Base-by-base conservation (phyloP, 208 protist species). In the Acanthamoeba lenticulata region DNA sequence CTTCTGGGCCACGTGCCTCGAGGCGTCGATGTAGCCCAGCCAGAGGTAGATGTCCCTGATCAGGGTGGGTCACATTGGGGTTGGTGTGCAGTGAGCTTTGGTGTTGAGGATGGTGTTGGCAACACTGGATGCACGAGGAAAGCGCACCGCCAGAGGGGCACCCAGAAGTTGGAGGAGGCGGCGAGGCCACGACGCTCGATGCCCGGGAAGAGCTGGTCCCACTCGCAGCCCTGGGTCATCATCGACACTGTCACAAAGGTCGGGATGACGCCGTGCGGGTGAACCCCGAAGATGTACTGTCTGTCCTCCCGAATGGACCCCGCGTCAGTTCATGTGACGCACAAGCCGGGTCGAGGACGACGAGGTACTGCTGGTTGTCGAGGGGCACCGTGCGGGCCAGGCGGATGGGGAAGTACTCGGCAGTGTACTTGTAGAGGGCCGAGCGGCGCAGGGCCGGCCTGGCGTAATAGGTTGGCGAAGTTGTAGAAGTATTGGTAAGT, bases 101-200 rank as follows among this genome's bases (percentile, higher is more conserved):
- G 52, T 27, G 15, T 11, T 60, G 52, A 60, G 52, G 52, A 11
- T 60, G 52, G 15, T 11, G 15, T 60, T 21, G 52, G 52, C 11
- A n/a, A n/a, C n/a, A n/a, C n/a, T n/a, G n/a, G n/a, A n/a, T n/a
- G n/a, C n/a, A n/a, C n/a, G n/a, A n/a, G n/a, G n/a, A n/a, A n/a
- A 57, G 49, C 49, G 21, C n/a, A 72, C 62, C 69, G 6, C 69
- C 69, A 79, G 4, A 79, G 27, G 27, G 69, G 69, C 6, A 79
- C 69, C 69, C 69, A 79, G 36, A 79, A 79, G 69, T 79, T 79
- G 69, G 69, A 79, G 4, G 69, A 79, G 38, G 69, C 69, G 21
- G 69, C 69, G 32, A 79, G 69, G 6, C 69, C 69, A 32, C 69
- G 69, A 42, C 69, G 69, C 69, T 38, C 29, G 69, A 79, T 44